These are phyloP conservation scores for Microbotryum lychnidis-dioicae DNA, from an alignment of 1,284 basidiomycete species.

Conservation along the genomic window DNA sequence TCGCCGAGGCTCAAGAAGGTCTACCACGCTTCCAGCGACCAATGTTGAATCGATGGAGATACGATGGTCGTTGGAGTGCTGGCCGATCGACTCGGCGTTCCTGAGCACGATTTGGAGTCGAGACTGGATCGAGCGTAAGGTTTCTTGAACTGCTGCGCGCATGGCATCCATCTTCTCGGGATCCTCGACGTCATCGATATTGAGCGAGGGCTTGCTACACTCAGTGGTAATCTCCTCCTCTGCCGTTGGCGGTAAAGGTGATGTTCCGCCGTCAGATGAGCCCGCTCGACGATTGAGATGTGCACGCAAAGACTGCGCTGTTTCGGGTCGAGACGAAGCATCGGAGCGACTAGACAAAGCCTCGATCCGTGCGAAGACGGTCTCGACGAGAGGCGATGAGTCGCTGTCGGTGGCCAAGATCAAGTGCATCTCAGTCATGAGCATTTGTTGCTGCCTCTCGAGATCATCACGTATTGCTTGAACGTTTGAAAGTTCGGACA, in stretches of 20 bases:
- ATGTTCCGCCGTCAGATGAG: neutral
- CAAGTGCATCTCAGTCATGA: slow-evolving; percentile 18
- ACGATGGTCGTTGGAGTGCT: too few relatives aligned
- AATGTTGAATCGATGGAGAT: too few relatives aligned
- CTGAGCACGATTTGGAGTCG: slow-evolving; percentile 25
- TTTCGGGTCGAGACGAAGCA: slow-evolving; percentile 6
- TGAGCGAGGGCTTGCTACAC: neutral
- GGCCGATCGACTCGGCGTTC: slow-evolving; percentile 6
- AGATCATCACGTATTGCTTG: slow-evolving; percentile 22
- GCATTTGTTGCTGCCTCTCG: slow-evolving; percentile 25
- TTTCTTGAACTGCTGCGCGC: slow-evolving; percentile 20
- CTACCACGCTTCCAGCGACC: too few relatives aligned
- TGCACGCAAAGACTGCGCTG: neutral
- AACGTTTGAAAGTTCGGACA: slow-evolving; percentile 24
- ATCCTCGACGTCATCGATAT: slow-evolving; percentile 11
- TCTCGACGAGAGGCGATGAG: slow-evolving; percentile 5
- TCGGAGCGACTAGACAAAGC: neutral
- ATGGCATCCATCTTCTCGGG: slow-evolving; percentile 9
- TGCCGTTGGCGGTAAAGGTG: neutral
- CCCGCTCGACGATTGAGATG: neutral
- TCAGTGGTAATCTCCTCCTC: too few relatives aligned
- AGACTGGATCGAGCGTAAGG: slow-evolving; percentile 24
- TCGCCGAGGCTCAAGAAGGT: too few relatives aligned
- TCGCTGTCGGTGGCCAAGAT: slow-evolving; percentile 6
- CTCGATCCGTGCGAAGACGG: slow-evolving; percentile 7